phyloP scores from a whole-genome alignment of 2,329 filamentous ascomycete genomes.

The Passalora sequoiae region DNA sequence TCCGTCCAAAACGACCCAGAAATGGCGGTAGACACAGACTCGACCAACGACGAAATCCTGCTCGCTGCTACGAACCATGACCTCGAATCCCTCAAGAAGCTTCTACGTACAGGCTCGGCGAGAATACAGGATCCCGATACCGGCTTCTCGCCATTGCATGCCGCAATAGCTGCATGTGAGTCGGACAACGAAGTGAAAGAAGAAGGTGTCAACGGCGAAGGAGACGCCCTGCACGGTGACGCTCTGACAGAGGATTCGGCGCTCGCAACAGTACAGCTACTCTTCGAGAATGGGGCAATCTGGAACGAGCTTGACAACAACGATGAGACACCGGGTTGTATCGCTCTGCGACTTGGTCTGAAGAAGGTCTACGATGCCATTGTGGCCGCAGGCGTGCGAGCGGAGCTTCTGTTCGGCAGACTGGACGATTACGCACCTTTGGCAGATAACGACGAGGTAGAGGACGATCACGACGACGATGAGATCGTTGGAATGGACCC shows the following conservation, averaged over 20 bases:
- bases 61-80: constrained; percentile 65
- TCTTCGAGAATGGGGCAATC: constrained; percentile 84
- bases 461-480: constrained; percentile 43
- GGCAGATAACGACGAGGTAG: constrained; percentile 51
- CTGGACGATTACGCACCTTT: constrained; percentile 77
- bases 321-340: constrained; percentile 85
- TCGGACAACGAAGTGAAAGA: constrained; percentile 36
- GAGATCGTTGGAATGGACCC: constrained; percentile 34
- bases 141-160: constrained; percentile 81
- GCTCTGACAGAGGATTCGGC: constrained; percentile 52
- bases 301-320: constrained; percentile 92
- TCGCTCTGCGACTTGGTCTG: constrained; percentile 66
- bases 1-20: constrained; percentile 13
- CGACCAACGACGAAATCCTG: constrained; percentile 55
- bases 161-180: constrained; percentile 66
- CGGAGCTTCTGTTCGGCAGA: constrained; percentile 77
- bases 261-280: constrained; percentile 63
- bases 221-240: constrained; percentile 32
- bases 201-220: constrained; percentile 28
- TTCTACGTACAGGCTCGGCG: constrained; percentile 61
- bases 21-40: constrained; percentile 39
- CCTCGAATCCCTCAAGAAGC: constrained; percentile 59
- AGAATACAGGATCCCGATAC: constrained; percentile 76
- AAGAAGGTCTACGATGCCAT: constrained; percentile 71
- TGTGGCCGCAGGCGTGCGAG: constrained; percentile 83